A percentile compares a stretch with the other conserved stretches of the same genome.
These are phyloP conservation scores for Cutaneotrichosporon cutaneum DNA, from an alignment of 1,284 basidiomycete genomes.

Conservation along the genomic window DNA sequence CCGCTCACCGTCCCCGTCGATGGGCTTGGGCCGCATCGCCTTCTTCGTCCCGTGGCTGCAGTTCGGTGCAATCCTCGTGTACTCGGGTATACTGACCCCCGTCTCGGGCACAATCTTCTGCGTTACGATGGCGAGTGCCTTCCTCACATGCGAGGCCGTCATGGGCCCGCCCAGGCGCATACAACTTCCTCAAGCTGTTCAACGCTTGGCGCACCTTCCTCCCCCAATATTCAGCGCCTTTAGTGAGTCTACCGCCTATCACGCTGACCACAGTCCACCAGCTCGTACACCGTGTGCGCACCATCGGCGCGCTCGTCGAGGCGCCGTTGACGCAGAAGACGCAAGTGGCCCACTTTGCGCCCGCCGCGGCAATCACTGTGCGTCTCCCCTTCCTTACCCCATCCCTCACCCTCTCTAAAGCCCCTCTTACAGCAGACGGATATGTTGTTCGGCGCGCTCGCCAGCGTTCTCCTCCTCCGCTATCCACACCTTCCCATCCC, in stretches of 20 bases:
- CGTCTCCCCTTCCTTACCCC: neutral
- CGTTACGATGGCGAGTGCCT: neutral
- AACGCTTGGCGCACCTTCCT: neutral
- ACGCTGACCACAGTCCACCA: constrained; percentile 2
- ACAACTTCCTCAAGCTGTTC: neutral
- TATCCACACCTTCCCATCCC: neutral
- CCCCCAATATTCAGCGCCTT: neutral
- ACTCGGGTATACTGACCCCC: neutral
- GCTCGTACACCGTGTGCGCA: neutral
- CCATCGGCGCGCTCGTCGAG: neutral
- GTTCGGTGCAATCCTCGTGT: neutral
- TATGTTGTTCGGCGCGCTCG: neutral
- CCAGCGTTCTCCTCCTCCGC: neutral
- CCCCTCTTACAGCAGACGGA: constrained; percentile 6
- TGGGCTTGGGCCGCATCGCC: neutral
- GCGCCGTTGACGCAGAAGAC: neutral
- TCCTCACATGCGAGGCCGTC: neutral
- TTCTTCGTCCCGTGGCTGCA: neutral
- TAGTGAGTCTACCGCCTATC: neutral
- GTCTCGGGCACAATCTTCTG: neutral
- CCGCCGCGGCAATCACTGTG: neutral
- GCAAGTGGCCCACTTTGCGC: neutral
- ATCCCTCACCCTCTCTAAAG: neutral
- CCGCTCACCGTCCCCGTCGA: neutral
- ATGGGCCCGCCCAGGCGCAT: neutral